Evolutionary conservation across 192 early-diverging fungal genomes (phyloP), one percentile per base, ranked within the genome.

Genomic region (Podila epigama): DNA sequence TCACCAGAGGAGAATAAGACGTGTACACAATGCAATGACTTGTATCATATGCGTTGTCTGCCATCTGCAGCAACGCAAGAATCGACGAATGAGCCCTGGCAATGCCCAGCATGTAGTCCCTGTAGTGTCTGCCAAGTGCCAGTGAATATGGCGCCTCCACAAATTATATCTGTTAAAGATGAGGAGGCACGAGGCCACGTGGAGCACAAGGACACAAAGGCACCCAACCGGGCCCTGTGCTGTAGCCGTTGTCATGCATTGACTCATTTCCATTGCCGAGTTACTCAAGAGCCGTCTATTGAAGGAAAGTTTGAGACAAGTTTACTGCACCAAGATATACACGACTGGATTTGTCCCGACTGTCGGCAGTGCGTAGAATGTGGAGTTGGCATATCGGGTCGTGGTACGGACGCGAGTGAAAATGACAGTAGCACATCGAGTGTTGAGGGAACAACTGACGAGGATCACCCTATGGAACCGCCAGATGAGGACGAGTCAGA

Each of bases 11-110:
- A 39, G 37, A 39, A 39, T 39, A 39, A 6, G 37, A 39, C 37
- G 37, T 48, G 44, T 10, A 8, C 44, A 4, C 77, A 69, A 11
- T 89, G 88, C 51, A 81, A 77, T 15, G 85, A 87, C 35, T n/a
- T 25, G 9, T 87, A 81, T 58, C 88, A 88, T 54, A 40, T 35
- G 4, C 77, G 80, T 20, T 89, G 88, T 66, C 59, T 61, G 5
- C 60, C 61, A 4, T 25, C 10, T 2, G 44, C 8, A 2, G 36
- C 32, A 15, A 0, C 51, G 18, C 32, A 35, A 18, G 35, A 44
- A 15, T n/a, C 22, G 15, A 18, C 25, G 37, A 52, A 44, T 13
- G 48, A 62, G 7, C n/a, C 60, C 2, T 69, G 68, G 68, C 29
- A n/a, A 1, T 79, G 77, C 31, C 68, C 77, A 4, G 42, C 63